Evolutionary conservation across 176 grass and related monocot genomes (phyloP).

Genomic region (Neostapfia colusana): DNA sequence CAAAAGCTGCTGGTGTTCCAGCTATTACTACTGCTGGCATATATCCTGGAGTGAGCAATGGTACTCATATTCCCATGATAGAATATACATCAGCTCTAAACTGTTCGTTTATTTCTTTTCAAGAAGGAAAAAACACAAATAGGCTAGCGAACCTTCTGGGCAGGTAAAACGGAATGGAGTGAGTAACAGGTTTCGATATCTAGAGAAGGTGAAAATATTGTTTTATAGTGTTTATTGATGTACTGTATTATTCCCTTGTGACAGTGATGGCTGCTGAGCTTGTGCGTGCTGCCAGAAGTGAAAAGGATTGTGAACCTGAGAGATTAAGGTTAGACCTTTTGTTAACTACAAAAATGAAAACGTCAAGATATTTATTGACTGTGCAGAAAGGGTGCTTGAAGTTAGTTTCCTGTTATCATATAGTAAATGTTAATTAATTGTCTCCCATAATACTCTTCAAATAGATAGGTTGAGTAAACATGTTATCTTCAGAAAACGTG

Average conservation of each 20-base stretch:
- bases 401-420: constrained; percentile 8
- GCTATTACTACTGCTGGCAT: constrained; percentile 94
- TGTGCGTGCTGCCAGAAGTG: constrained; percentile 54
- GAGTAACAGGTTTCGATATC: not conserved
- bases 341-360: constrained; percentile 17
- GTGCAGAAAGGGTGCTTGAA: not conserved
- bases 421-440: not conserved
- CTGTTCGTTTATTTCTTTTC: not conserved
- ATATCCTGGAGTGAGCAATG: constrained; percentile 97
- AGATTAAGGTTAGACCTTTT: constrained; percentile 81
- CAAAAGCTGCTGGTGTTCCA: constrained; percentile 73
- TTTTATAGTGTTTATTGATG: constrained; percentile 17
- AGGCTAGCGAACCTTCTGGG: not conserved
- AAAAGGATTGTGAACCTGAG: constrained; percentile 70
- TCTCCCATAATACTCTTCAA: not conserved
- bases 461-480: not conserved
- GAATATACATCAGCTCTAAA: not conserved
- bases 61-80: constrained; percentile 18
- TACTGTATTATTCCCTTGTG: not conserved
- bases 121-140: not conserved
- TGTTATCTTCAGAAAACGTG: not conserved
- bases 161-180: too few species aligned
- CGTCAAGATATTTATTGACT: not conserved
- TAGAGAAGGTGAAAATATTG: not conserved
- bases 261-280: constrained; percentile 92